Evolutionary conservation across 1,284 basidiomycete species (phyloP).

Genomic region (Ustilago curta): DNA sequence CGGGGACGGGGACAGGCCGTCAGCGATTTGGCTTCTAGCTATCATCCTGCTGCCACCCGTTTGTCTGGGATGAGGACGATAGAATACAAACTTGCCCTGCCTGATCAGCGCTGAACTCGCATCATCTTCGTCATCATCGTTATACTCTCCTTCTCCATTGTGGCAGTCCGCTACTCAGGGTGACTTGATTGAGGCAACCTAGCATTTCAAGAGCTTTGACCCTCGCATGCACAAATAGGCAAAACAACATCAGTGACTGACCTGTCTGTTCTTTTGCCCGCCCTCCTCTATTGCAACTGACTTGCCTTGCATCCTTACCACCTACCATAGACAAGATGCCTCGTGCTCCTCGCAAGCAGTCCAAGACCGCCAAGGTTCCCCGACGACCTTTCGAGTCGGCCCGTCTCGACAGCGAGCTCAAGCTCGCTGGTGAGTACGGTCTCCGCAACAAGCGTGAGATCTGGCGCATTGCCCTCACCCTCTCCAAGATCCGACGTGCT

Average conservation of each 20-base stretch:
- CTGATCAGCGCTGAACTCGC: constrained; percentile 28
- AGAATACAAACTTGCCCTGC: constrained; percentile 28
- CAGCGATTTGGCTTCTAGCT: background rate
- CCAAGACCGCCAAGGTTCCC: constrained; percentile 77
- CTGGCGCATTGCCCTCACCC: constrained; percentile 95
- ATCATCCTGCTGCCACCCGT: constrained; percentile 11
- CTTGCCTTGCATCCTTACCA: constrained; percentile 2
- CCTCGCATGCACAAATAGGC: constrained; percentile 55
- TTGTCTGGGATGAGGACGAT: constrained; percentile 53
- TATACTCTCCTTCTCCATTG: constrained; percentile 19
- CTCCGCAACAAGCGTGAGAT: constrained; percentile 99
- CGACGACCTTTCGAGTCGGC: constrained; percentile 96
- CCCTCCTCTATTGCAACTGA: constrained; percentile 27
- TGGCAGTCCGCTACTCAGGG: constrained; percentile 42
- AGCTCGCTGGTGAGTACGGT: constrained; percentile 99
- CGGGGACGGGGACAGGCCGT: constrained; percentile 29
- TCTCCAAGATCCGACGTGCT: constrained; percentile 99
- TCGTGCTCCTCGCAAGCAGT: constrained; percentile 67
- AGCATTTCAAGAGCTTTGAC: constrained; percentile 56
- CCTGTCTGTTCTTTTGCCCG: constrained; percentile 37
- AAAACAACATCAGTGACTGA: constrained; percentile 29
- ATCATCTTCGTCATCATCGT: constrained; percentile 21
- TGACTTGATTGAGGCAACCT: constrained; percentile 60
- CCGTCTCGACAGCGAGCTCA: constrained; percentile 98
- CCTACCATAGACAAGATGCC: constrained; percentile 54